Evolutionary conservation across 2,329 filamentous ascomycete genomes (phyloP), one percentile per base, ranked within the genome.

Genomic region (Aureobasidium musti): DNA sequence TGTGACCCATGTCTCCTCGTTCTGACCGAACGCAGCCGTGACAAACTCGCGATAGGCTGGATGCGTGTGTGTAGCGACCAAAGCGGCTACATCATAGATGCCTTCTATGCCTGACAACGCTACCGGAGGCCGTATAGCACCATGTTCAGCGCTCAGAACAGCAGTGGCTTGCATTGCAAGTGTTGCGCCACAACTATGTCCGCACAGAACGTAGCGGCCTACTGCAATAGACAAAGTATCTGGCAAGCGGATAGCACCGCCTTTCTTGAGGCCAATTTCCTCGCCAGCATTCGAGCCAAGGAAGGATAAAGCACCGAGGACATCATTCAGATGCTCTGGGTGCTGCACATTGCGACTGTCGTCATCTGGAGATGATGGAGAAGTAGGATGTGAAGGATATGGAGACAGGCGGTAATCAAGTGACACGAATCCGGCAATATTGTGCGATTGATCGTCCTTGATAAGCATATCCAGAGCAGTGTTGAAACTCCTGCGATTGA

Each of bases 391-490:
- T 19, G 72, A 69, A 11, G 78, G 72, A 70, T 82, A 79, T 2
- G 84, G 80, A 7, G 84, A 86, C 59, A 90, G 84, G 43, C 86
- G 83, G 80, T 89, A 89, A 76, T 87, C 84, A 67, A 89, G 74
- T 52, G 87, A 88, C 33, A 87, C 84, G 72, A 90, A 85, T 67
- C 84, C 88, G 26, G 84, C 83, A 67, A 91, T 79, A 57, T 77
- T 74, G 30, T 75, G 61, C 2, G 47, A 35, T 70, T 33, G 10
- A 57, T 67, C 8, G 72, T 72, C 21, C 68, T 28, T 28, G n/a
- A 76, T 69, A 26, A 83, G 75, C 66, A 78, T 72, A 0, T 71
- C 67, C 47, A 79, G 74, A 0, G 80, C 77, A 35, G 76, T 74
- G 30, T 71, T 60, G 71, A 81, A 73, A 69, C 74, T 74, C 37